Evolutionary conservation across 1,139 yeast genomes (phyloP).

Genomic region (Candida glucosophila): DNA sequence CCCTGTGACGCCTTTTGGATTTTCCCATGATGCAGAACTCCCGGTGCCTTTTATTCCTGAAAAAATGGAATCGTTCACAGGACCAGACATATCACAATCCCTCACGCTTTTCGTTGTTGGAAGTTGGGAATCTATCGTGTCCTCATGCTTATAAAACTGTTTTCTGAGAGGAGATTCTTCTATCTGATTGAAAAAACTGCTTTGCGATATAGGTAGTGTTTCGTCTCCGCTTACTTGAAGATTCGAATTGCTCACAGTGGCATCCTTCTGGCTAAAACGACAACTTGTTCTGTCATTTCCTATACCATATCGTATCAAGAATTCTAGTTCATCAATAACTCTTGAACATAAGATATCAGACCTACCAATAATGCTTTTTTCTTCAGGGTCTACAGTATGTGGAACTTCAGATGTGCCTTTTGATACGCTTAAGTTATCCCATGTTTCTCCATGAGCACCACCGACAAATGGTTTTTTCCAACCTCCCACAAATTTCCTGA

Average conservation of each 20-base stretch:
- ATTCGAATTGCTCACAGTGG: conserved; percentile 2
- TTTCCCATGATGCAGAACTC: not conserved
- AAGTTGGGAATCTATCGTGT: conserved; percentile 4
- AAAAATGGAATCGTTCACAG: not conserved
- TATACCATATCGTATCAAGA: conserved; percentile 26
- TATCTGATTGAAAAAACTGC: conserved; percentile 8
- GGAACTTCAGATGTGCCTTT: too few relatives aligned
- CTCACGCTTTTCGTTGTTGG: not conserved
- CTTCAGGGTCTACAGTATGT: conserved; percentile 38
- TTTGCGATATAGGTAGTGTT: too few relatives aligned
- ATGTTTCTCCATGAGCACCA: conserved; percentile 6
- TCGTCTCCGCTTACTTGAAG: conserved; percentile 6
- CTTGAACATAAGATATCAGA: conserved; percentile 70
- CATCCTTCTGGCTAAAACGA: conserved; percentile 15
- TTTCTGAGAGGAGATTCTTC: too few relatives aligned
- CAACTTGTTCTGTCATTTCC: conserved; percentile 14
- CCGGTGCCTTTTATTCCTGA: not conserved
- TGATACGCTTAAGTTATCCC: not conserved
- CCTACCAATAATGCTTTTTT: conserved; percentile 39
- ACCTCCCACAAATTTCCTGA: conserved; percentile 32
- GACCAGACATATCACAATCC: not conserved
- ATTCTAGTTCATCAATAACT: conserved; percentile 65
- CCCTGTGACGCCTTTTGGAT: too few relatives aligned
- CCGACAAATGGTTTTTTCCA: conserved; percentile 28
- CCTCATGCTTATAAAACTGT: conserved; percentile 9